phyloP scores from a whole-genome alignment of 2,329 filamentous ascomycete genomes.

The Nigrospora osmanthi region DNA sequence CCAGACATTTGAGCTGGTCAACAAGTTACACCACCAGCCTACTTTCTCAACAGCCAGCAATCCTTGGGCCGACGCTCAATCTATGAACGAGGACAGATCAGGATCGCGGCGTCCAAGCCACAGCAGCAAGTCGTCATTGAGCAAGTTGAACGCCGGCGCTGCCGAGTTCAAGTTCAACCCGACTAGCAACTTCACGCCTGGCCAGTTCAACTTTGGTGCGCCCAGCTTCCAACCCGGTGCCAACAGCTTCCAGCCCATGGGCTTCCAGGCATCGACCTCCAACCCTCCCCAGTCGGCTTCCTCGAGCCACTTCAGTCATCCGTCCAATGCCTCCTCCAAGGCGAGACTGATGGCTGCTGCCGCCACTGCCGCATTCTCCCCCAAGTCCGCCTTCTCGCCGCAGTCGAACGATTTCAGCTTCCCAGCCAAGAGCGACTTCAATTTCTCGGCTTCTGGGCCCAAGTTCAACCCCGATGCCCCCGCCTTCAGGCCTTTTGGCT shows the following conservation, averaged over 20 bases:
- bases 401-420: constrained; percentile 41
- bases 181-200: constrained; percentile 39
- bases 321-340: constrained; percentile 25
- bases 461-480: constrained; percentile 73
- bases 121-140: constrained; percentile 61
- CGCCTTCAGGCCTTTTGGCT: constrained; percentile 58
- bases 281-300: constrained; percentile 23
- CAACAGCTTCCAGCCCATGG: constrained; percentile 37
- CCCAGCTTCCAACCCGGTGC: constrained; percentile 16
- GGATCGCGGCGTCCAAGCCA: constrained; percentile 44
- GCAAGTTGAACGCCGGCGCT: constrained; percentile 81
- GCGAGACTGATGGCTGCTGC: constrained; percentile 60
- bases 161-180: constrained; percentile 80
- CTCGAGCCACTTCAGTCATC: constrained; percentile 33
- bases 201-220: constrained; percentile 41
- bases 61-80: constrained; percentile 50
- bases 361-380: constrained; percentile 23
- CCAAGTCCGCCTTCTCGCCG: constrained; percentile 53
- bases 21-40: constrained; percentile 46
- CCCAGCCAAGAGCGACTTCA: constrained; percentile 50
- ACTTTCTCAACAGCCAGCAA: constrained; percentile 52
- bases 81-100: constrained; percentile 26
- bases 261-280: constrained; percentile 32
- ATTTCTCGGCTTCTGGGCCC: constrained; percentile 57
- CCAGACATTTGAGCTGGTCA: constrained; percentile 38